These are phyloP conservation scores for Platanthera zijinensis DNA, from an alignment of 106 monocot species.

Conservation along the genomic window DNA sequence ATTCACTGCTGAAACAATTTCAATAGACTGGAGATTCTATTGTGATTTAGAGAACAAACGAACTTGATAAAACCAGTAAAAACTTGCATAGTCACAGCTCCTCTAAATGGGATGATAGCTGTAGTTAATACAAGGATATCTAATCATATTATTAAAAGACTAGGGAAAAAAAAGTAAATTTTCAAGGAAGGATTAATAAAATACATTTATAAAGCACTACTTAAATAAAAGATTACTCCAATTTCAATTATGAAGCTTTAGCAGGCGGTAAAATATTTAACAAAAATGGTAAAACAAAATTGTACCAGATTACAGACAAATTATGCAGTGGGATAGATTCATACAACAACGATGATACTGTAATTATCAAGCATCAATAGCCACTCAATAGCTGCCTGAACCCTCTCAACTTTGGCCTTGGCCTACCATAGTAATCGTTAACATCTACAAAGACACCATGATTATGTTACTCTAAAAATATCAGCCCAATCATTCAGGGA, in stretches of 20 bases:
- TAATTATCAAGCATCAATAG: background rate
- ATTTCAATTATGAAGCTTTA: background rate
- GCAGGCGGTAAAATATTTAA: background rate
- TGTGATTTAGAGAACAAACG: background rate
- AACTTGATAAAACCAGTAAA: background rate
- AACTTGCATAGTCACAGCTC: background rate
- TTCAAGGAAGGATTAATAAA: background rate
- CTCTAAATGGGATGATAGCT: background rate
- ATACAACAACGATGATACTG: background rate
- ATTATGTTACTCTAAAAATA: background rate
- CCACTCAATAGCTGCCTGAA: background rate
- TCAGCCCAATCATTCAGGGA: background rate
- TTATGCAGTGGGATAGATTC: background rate
- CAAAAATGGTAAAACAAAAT: background rate
- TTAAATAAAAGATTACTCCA: background rate
- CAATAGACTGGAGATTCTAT: background rate
- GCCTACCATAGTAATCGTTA: background rate
- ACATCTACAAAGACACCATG: background rate
- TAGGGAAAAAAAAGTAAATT: background rate
- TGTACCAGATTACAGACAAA: too few relatives aligned
- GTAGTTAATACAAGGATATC: background rate
- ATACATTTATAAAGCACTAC: background rate
- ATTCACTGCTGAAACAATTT: background rate
- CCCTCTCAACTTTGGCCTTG: background rate
- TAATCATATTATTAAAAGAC: background rate